Percentiles rank a stretch among this genome's conserved stretches.
phyloP scores from a whole-genome alignment of 2,329 filamentous ascomycete genomes.

The Epichloe gansuensis region DNA sequence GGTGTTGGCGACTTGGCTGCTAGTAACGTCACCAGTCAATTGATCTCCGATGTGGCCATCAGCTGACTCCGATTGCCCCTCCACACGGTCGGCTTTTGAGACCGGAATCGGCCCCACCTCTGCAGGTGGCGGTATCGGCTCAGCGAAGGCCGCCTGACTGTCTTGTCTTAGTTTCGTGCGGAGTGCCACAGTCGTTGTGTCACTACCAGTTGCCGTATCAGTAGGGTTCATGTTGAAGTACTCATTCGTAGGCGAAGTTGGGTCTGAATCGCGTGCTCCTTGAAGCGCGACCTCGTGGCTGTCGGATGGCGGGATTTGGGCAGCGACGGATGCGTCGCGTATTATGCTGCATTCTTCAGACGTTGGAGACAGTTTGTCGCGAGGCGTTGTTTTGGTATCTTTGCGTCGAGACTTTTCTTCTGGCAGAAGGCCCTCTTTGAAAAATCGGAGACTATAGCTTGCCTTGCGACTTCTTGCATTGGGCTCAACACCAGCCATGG shows the following conservation, averaged over 20 bases:
- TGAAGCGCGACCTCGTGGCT: not conserved
- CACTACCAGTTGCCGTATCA: constrained; percentile 1
- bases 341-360: constrained; percentile 18
- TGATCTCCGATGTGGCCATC: constrained; percentile 26
- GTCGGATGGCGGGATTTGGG: not conserved
- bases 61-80: constrained; percentile 24
- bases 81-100: constrained; percentile 16
- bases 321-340: not conserved
- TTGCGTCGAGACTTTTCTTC: constrained; percentile 45
- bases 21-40: constrained; percentile 12
- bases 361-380: constrained; percentile 29
- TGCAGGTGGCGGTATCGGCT: constrained; percentile 10
- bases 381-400: constrained; percentile 27
- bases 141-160: constrained; percentile 11
- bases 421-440: constrained; percentile 50
- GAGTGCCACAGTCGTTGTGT: constrained; percentile 8
- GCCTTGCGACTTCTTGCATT: constrained; percentile 55
- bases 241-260: constrained; percentile 1
- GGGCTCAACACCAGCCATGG: constrained; percentile 47
- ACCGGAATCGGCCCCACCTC: constrained; percentile 15
- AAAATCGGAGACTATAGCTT: constrained; percentile 54
- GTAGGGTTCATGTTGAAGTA: constrained; percentile 11
- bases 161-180: constrained; percentile 9
- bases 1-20: not conserved
- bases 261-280: not conserved